Base-by-base conservation (phyloP, 345 rosid genomes). In the Mallotus nudiflorus region DNA sequence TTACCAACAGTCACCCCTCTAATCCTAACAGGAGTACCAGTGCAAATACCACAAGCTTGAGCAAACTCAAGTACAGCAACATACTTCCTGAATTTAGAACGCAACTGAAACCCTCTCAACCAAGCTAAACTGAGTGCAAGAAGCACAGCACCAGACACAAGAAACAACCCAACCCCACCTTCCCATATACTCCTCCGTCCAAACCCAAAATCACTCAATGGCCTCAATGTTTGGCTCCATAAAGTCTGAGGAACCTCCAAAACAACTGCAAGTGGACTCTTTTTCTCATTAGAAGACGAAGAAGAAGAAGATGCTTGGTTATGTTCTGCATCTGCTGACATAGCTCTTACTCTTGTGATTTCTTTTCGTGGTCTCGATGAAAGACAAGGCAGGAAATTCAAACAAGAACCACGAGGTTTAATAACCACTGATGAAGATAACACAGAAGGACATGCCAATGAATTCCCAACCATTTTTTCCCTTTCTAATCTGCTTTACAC, bases 101-200 rank as follows among this genome's bases (percentile, higher is more conserved):
- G 89, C 76, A 92, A 55, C 62, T 91, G 96, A 78, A 87, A 89
- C 24, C 95, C 95, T 64, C 89, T 83, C 78, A 92, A 75, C 99
- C 99, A 96, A 73, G 93, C 98, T 88, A 90, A 78, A 80, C 87
- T 79, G 73, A 96, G 96, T 58, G 91, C 94, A 72, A 91, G 77
- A 59, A 96, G 87, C 15, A 89, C 88, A 3, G 95, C 85, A 35
- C 99, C 96, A 1, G 99, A 96, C 51, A 85, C 92, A 57, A 96
- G 83, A 80, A 92, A 96, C 85, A 96, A 69, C 69, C 98, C 99
- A 19, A 96, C 99, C 49, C 98, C 99, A 68, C 98, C 98, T 91
- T 96, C 98, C 98, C 97, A 92, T 57, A 96, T 75, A 75, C 97
- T 96, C 81, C 87, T 85, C 54, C 86, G 83, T 57, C 98, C 99